phyloP scores from a whole-genome alignment of 2,329 filamentous ascomycete genomes.

The Microsporum canis region DNA sequence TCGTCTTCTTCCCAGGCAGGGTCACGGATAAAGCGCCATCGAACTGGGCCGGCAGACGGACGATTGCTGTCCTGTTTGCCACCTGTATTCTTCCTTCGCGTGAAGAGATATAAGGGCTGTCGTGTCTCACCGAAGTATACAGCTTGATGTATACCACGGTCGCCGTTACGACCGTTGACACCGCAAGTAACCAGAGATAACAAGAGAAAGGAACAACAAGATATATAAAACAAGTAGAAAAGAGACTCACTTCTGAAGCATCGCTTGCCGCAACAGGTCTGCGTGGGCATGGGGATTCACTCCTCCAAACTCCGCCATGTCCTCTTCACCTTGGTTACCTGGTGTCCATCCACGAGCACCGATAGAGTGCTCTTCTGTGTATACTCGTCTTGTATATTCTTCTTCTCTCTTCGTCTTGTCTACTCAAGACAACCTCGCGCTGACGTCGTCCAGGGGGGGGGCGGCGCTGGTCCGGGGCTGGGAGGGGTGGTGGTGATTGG shows the following conservation, averaged over 20 bases:
- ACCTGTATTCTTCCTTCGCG: too few relatives aligned
- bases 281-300: slow-evolving; percentile 42
- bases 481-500: slow-evolving; percentile 2
- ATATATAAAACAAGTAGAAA: neutral
- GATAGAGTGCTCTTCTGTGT: neutral
- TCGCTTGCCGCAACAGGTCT: slow-evolving; percentile 48
- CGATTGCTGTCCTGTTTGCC: too few relatives aligned
- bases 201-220: neutral
- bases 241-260: slow-evolving; percentile 46
- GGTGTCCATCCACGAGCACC: slow-evolving; percentile 2
- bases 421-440: neutral
- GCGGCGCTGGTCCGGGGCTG: slow-evolving; percentile 4
- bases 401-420: neutral
- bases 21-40: neutral
- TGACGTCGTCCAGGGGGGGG: neutral
- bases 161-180: neutral
- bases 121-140: neutral
- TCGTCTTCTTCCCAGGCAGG: neutral
- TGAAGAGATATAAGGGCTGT: neutral
- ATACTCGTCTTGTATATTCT: neutral
- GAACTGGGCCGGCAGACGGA: neutral
- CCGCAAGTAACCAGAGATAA: neutral
- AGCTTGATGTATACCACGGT: neutral
- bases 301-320: slow-evolving; percentile 37
- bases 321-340: neutral